Conservation (phyloP, 345 rosid genomes). For the Cardamine chenopodiifolia region DNA sequence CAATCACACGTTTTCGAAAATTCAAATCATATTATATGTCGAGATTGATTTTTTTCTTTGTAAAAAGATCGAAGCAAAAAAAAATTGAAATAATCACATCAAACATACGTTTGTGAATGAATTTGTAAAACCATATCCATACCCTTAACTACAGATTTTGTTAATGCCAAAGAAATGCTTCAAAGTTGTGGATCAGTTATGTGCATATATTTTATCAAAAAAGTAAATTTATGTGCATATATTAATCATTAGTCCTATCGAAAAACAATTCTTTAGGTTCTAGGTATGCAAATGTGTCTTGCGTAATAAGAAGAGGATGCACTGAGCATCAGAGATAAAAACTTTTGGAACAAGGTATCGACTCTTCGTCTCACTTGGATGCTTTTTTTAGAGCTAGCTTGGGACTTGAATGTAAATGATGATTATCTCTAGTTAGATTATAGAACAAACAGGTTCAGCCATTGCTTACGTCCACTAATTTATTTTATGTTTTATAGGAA, state of each 20-base stretch:
- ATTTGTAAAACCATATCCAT: neutral
- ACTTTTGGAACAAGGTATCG: neutral
- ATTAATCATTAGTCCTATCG: neutral
- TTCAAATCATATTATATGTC: neutral
- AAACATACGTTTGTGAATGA: too few species aligned
- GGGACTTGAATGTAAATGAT: neutral
- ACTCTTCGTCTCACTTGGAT: neutral
- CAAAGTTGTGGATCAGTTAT: neutral
- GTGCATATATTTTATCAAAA: too few species aligned
- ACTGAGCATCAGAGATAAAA: neutral
- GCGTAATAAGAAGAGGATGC: neutral
- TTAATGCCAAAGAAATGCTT: too few species aligned
- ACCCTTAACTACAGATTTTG: too few species aligned
- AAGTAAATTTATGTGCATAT: too few species aligned
- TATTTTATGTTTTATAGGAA: too few species aligned
- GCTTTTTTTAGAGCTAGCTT: neutral
- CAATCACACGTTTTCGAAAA: too few species aligned
- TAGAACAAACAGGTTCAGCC: too few species aligned
- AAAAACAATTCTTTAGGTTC: neutral
- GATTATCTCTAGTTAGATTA: neutral
- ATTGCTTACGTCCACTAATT: too few species aligned
- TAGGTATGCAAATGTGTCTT: neutral
- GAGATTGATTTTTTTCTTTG: too few species aligned
- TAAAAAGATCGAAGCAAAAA: too few species aligned
- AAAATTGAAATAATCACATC: neutral